Evolutionary conservation across 2,329 filamentous ascomycete species (phyloP), one percentile per base, ranked within the genome.

Genomic region (Magnaporthiopsis rhizophila): DNA sequence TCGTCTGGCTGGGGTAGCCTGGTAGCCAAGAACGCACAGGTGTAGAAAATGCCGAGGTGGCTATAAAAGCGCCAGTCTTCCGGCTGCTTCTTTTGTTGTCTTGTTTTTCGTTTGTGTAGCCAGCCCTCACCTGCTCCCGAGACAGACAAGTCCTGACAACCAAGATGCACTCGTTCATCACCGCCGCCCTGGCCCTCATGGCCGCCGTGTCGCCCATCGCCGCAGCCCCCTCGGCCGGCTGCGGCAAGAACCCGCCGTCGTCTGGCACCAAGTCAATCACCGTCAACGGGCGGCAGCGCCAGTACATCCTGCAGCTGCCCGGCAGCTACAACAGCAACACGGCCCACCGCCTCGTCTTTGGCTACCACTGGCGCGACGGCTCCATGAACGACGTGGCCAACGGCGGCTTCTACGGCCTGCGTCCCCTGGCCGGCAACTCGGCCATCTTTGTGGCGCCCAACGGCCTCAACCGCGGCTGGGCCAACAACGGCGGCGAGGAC

Each of bases 371-470:
- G 71, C 74, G 76, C 59, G 72, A 73, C 62, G 77, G 77, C 36
- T 77, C 67, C 68, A 76, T 76, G 69, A 66, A 71, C 61, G 70
- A 76, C 63, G 74, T 80, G 28, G 74, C 71, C 58, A 66, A 69
- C 38, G 72, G 72, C 58, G 70, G 70, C n/a, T 79, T 74, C 69
- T 80, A 80, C 66, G 77, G 78, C 3, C 72, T 81, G 7, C 72
- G 72, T 18, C 65, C 68, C 6, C 71, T 77, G 11, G 73, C 75
- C 21, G 72, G 67, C 9, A 53, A 62, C 36, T 71, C 66, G 12
- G 74, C 77, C 64, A 78, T 81, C 67, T 78, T 79, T 65, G 73
- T 81, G 15, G 74, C 76, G 0, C 79, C 79, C 34, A 70, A 80
- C 58, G 79, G 78, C 12, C 68, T 77, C 36, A 74, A 76, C 66